These are phyloP conservation scores for Cladophialophora yegresii DNA, from an alignment of 2,329 filamentous ascomycete genomes.

Conservation along the genomic window DNA sequence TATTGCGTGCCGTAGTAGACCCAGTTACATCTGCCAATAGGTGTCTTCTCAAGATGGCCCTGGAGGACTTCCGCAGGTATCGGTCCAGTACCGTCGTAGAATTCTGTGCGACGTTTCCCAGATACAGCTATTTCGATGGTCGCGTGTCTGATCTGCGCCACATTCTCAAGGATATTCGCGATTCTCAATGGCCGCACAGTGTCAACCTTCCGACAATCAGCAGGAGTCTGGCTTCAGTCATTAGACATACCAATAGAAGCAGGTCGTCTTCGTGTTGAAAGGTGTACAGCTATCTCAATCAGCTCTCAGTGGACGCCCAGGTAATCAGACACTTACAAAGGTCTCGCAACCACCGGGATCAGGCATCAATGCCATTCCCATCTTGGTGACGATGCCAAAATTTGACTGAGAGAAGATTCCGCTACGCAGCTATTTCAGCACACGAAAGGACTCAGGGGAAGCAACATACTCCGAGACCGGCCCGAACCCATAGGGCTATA, in stretches of 20 bases:
- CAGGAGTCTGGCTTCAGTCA: neutral
- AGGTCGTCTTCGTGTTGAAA: constrained; percentile 49
- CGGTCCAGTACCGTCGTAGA: constrained; percentile 34
- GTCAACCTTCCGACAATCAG: constrained; percentile 35
- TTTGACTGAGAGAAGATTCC: constrained; percentile 39
- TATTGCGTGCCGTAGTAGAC: constrained; percentile 41
- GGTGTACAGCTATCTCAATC: constrained; percentile 51
- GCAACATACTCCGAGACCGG: constrained; percentile 41
- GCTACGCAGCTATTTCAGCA: neutral
- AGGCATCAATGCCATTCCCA: constrained; percentile 58
- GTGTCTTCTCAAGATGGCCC: constrained; percentile 37
- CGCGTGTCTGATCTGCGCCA: constrained; percentile 39
- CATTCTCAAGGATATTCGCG: constrained; percentile 38
- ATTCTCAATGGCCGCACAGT: constrained; percentile 42
- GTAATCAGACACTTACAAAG: neutral
- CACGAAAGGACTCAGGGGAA: neutral
- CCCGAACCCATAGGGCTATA: constrained; percentile 39
- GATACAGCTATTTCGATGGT: constrained; percentile 40
- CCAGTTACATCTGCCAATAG: constrained; percentile 38
- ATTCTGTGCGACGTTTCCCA: constrained; percentile 37
- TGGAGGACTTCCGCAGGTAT: constrained; percentile 39
- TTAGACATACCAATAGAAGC: constrained; percentile 36
- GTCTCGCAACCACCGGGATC: constrained; percentile 33
- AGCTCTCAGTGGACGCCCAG: constrained; percentile 27
- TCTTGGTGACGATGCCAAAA: constrained; percentile 49